Conservation (phyloP, 768 basidiomycete genomes). For the Daedaleopsis sinensis region DNA sequence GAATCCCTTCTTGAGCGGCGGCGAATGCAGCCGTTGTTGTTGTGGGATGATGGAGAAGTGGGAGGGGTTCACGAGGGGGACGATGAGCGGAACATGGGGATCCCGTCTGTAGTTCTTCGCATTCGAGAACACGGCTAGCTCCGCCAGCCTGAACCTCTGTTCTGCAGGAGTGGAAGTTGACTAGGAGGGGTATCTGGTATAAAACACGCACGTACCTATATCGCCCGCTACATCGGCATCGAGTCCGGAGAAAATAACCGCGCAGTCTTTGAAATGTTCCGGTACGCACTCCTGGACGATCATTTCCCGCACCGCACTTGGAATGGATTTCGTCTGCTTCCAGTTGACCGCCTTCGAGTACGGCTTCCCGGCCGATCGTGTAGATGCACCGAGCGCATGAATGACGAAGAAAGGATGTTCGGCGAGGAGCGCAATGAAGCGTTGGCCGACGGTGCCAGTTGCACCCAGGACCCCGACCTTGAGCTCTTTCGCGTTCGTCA, state of each 20-base stretch:
- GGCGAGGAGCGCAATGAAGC: slow-evolving; percentile 88
- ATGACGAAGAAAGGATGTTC: slow-evolving; percentile 90
- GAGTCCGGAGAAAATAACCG: slow-evolving; percentile 92
- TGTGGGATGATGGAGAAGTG: slow-evolving; percentile 86
- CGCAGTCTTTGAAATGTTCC: slow-evolving; percentile 77
- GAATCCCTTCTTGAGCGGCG: slow-evolving; percentile 79
- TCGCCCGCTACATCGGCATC: slow-evolving; percentile 95
- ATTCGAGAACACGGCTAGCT: slow-evolving; percentile 94
- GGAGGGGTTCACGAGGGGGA: slow-evolving; percentile 90
- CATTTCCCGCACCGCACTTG: slow-evolving; percentile 59
- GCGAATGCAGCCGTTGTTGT: slow-evolving; percentile 72
- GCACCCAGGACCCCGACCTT: slow-evolving; percentile 84
- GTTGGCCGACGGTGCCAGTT: slow-evolving; percentile 94
- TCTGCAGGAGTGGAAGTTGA: slow-evolving; percentile 50
- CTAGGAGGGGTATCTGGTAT: slow-evolving; percentile 9
- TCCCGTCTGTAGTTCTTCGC: slow-evolving; percentile 96
- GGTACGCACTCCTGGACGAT: slow-evolving; percentile 78
- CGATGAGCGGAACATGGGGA: slow-evolving; percentile 91
- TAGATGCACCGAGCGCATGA: slow-evolving; percentile 86
- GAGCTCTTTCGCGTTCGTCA: slow-evolving; percentile 29
- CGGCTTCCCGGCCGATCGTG: slow-evolving; percentile 81
- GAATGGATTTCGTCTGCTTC: slow-evolving; percentile 87
- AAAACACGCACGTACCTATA: slow-evolving; percentile 64
- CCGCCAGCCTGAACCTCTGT: slow-evolving; percentile 80
- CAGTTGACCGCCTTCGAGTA: slow-evolving; percentile 78